Conservation (phyloP, 208 protist species). For the Strigomonas culicis region DNA sequence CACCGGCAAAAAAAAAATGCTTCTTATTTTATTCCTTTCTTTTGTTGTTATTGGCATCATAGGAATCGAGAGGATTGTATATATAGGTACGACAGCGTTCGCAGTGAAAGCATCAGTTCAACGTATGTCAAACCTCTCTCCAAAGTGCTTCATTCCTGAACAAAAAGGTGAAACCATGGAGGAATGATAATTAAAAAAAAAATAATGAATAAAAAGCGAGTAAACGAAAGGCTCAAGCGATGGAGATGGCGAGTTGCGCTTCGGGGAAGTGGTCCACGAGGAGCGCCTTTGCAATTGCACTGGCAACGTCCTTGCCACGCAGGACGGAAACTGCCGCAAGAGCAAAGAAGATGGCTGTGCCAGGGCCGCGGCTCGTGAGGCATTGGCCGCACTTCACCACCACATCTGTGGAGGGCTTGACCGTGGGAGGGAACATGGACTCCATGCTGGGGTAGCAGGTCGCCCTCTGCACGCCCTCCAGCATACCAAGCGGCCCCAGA, state of each 20-base stretch:
- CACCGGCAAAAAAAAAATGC: neutral
- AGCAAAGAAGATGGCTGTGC: constrained; percentile 82
- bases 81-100: too few relatives aligned
- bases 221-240: neutral
- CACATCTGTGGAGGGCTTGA: constrained; percentile 43
- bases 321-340: constrained; percentile 71
- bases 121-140: too few relatives aligned
- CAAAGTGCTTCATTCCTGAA: too few relatives aligned
- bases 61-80: too few relatives aligned
- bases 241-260: constrained; percentile 15
- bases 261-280: constrained; percentile 47
- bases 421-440: constrained; percentile 54
- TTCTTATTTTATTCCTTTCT: neutral
- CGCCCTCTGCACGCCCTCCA: constrained; percentile 64
- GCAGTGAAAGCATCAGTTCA: too few relatives aligned
- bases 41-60: too few relatives aligned
- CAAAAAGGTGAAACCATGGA: neutral
- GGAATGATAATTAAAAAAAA: constrained; percentile 2
- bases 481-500: constrained; percentile 63
- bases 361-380: constrained; percentile 81
- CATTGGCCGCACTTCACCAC: constrained; percentile 81
- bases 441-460: constrained; percentile 82
- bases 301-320: constrained; percentile 51
- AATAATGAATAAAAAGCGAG: neutral
- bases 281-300: constrained; percentile 63